Evolutionary conservation across 768 basidiomycete genomes (phyloP), one percentile per base, ranked within the genome.

Genomic region (Mycena maculata): DNA sequence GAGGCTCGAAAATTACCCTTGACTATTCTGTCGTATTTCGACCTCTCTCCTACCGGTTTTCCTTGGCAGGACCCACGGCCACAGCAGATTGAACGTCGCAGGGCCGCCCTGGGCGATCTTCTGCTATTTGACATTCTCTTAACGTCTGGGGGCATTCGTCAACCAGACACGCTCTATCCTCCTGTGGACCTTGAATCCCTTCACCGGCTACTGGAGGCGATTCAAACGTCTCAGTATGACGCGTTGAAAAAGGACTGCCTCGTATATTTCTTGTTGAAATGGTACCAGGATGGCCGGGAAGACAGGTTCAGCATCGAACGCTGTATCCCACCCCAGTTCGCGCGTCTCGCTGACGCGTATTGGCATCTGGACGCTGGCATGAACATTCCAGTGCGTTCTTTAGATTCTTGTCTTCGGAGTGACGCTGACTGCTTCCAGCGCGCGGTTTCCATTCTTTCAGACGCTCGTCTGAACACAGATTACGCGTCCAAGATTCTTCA

Each of bases 231-330:
- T 1, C 74, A 78, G 4, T 95, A 92, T 68, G 94, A 95, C 76
- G 74, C 80, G 33, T 83, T 95, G 60, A 95, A 95, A 84, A 89
- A 89, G 76, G 90, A 94, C 66, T 93, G 91, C 68, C 80, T 95
- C 47, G 80, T 93, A 1, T 95, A 93, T 78, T 94, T 89, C 74
- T 79, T 95, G 67, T 82, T 95, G 64, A 93, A 92, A 75, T 93
- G 90, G 90, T 87, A 91, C 65, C 82, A 86, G 72, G 91, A 93
- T 74, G 85, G 86, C 7, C 78, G 84, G 74, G 81, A 91, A 83
- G 74, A 83, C 67, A 72, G 76, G 65, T 82, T 92, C 81, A 78
- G 80, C 74, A 58, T 81, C 76, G 76, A 87, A 76, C 79, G 85
- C 30, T 87, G 85, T 71, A 90, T 95, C 66, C 88, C 92, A 5